These are phyloP conservation scores for Leucogyrophana mollusca DNA, from an alignment of 768 basidiomycete genomes.

Conservation along the genomic window DNA sequence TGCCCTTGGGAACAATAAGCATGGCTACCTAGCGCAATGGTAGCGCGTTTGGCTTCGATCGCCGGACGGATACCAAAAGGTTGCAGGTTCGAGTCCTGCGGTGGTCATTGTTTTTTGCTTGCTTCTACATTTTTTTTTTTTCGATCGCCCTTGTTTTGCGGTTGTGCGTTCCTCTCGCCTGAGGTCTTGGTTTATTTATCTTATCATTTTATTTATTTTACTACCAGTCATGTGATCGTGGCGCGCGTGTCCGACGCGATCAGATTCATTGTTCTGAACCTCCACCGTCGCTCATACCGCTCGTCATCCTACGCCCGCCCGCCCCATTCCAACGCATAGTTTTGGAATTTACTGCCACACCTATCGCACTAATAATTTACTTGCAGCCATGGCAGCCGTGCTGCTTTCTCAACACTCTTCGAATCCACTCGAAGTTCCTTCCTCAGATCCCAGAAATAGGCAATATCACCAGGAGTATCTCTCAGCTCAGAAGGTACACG, in stretches of 20 bases:
- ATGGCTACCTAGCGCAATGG: slow-evolving; percentile 88
- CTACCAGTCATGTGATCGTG: slow-evolving; percentile 3
- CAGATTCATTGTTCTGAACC: slow-evolving; percentile 3
- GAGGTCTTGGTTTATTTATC: too few relatives aligned
- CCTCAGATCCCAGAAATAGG: slow-evolving; percentile 55
- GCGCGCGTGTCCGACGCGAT: slow-evolving; percentile 6
- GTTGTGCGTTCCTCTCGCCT: too few relatives aligned
- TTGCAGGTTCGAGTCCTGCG: slow-evolving; percentile 97
- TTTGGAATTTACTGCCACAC: background rate
- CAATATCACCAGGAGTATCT: slow-evolving; percentile 40
- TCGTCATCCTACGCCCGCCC: background rate
- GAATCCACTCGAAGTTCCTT: slow-evolving; percentile 68
- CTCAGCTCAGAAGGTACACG: slow-evolving; percentile 32
- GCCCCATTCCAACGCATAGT: background rate
- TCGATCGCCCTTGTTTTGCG: too few relatives aligned
- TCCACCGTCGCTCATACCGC: background rate
- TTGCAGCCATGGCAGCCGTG: slow-evolving; percentile 32
- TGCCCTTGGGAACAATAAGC: too few relatives aligned
- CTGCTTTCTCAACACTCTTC: slow-evolving; percentile 70
- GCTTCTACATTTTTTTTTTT: too few relatives aligned
- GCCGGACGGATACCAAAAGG: slow-evolving; percentile 79
- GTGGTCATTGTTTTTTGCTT: slow-evolving; percentile 54
- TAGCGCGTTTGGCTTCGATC: slow-evolving; percentile 94
- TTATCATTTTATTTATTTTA: too few relatives aligned
- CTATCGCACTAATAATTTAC: background rate